A percentile compares a stretch with the other conserved stretches of the same genome.
Evolutionary conservation across 108 stramenopile species (phyloP).

Genomic region (Skeletonema menzelii): DNA sequence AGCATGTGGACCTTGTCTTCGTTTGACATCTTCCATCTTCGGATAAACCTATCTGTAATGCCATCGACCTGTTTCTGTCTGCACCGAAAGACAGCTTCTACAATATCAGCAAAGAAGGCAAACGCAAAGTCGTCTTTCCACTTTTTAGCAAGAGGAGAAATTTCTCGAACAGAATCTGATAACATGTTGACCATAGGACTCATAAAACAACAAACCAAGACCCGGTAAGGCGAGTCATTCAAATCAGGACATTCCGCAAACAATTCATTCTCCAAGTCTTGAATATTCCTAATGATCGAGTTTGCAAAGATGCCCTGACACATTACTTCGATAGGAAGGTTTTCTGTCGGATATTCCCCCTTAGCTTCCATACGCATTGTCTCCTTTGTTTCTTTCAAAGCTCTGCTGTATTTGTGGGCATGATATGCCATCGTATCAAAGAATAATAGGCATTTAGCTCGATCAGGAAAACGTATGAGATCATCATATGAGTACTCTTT

Average conservation of each 20-base stretch:
- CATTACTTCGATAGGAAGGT: background rate
- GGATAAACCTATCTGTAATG: background rate
- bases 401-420: background rate
- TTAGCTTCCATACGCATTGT: conserved; percentile 1
- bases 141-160: background rate
- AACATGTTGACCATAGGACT: background rate
- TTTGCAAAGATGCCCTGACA: background rate
- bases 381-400: background rate
- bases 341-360: background rate
- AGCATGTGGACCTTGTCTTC: background rate
- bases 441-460: conserved; percentile 3
- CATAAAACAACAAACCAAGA: background rate
- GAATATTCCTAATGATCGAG: background rate
- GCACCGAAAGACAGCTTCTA: conserved; percentile 4
- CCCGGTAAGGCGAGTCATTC: background rate
- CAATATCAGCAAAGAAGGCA: background rate
- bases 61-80: background rate
- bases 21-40: background rate
- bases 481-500: conserved; percentile 1
- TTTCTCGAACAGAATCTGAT: background rate
- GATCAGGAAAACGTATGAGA: background rate
- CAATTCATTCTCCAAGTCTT: background rate
- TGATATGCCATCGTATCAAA: conserved; percentile 5
- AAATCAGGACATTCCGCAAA: background rate
- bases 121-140: background rate